phyloP scores from a whole-genome alignment of 1,284 basidiomycete genomes.

The Prillingera fragicola region DNA sequence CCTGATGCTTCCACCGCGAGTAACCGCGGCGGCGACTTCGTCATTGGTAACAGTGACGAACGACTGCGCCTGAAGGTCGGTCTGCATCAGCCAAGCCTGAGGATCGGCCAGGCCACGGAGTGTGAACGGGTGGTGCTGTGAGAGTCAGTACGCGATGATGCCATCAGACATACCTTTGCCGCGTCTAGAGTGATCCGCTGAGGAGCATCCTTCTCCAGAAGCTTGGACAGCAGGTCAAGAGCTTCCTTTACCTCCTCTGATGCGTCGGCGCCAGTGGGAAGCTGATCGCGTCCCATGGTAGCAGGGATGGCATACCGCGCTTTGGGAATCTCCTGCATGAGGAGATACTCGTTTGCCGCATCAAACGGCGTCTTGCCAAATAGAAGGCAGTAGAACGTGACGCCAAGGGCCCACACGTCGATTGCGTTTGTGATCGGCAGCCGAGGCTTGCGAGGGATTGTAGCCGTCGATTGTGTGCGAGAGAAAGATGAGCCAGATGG shows the following conservation, averaged over 20 bases:
- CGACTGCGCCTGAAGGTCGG: constrained; percentile 58
- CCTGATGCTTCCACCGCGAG: constrained; percentile 34
- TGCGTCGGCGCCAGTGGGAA: constrained; percentile 55
- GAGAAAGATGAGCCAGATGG: constrained; percentile 20
- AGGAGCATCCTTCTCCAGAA: constrained; percentile 77
- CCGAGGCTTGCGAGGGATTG: constrained; percentile 46
- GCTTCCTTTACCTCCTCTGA: constrained; percentile 54
- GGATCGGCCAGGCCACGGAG: constrained; percentile 66
- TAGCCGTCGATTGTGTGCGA: constrained; percentile 31
- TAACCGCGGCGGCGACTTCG: constrained; percentile 72
- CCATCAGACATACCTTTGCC: constrained; percentile 64
- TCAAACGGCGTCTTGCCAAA: constrained; percentile 76
- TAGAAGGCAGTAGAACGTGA: constrained; percentile 90
- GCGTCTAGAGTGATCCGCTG: constrained; percentile 75
- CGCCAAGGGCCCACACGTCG: constrained; percentile 99
- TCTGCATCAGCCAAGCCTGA: constrained; percentile 71
- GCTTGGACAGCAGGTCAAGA: constrained; percentile 64
- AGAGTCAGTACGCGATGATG: constrained; percentile 2
- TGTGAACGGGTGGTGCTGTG: constrained; percentile 62
- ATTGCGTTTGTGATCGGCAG: constrained; percentile 87
- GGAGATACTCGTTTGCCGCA: constrained; percentile 64
- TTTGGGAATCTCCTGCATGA: constrained; percentile 79
- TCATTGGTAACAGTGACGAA: constrained; percentile 67
- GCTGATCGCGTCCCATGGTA: constrained; percentile 67
- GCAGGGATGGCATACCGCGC: constrained; percentile 67